phyloP scores from a whole-genome alignment of 2,329 filamentous ascomycete species.

The Exophiala phaeomuriformis region DNA sequence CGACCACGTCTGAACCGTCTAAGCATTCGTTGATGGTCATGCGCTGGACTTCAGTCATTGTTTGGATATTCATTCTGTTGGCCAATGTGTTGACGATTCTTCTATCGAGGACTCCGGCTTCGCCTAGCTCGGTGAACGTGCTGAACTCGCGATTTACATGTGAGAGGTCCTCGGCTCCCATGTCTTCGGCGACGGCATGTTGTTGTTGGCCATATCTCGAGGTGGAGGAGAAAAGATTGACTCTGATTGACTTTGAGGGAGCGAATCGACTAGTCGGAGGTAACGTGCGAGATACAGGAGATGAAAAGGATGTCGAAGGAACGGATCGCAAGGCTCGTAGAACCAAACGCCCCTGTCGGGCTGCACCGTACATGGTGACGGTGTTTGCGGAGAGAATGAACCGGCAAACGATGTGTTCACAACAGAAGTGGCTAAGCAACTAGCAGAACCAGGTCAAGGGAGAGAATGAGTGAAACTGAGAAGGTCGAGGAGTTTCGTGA shows the following conservation, averaged over 20 bases:
- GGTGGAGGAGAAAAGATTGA: slow-evolving; percentile 15
- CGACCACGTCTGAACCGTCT: slow-evolving; percentile 65
- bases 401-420: not conserved
- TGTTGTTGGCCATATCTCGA: slow-evolving; percentile 17
- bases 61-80: slow-evolving; percentile 64
- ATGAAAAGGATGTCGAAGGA: slow-evolving; percentile 10
- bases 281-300: slow-evolving; percentile 6
- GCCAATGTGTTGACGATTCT: slow-evolving; percentile 63
- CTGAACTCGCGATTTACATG: slow-evolving; percentile 28
- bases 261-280: slow-evolving; percentile 1
- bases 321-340: slow-evolving; percentile 23
- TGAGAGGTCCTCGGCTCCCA: slow-evolving; percentile 20
- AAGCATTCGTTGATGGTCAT: slow-evolving; percentile 75
- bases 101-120: slow-evolving; percentile 48
- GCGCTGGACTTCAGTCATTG: slow-evolving; percentile 88
- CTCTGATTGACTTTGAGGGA: slow-evolving; percentile 1
- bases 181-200: slow-evolving; percentile 27
- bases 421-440: not conserved
- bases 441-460: not conserved
- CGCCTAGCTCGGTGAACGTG: slow-evolving; percentile 36
- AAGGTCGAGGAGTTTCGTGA: not conserved
- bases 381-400: not conserved
- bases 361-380: slow-evolving; percentile 29
- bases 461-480: not conserved
- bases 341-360: slow-evolving; percentile 17